Base-by-base conservation (phyloP, 371 early-diverging fungal species). In the Homolaphlyctis polyrhiza region DNA sequence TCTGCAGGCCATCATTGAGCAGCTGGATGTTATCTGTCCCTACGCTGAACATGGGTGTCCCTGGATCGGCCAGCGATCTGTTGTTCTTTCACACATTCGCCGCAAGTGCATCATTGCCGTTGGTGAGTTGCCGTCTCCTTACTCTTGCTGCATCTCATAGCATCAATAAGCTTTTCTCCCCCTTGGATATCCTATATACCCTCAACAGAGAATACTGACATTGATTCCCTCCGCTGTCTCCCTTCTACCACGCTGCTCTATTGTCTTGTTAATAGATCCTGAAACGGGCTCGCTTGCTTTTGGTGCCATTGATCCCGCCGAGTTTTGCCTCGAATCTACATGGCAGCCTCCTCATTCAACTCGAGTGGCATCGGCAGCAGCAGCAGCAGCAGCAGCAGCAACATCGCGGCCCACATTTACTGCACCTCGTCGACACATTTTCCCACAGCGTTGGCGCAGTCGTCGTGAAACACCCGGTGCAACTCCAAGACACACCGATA, bases 91-190 rank as follows among this genome's bases (percentile, higher is more conserved):
- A 2, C 66, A 66, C 48, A 25, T 65, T 8, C 21, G 21, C 27
- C 25, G 52, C 25, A 58, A 61, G 29, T 66, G 66, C 61, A 55
- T 61, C 43, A 54, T 66, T 33, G 61, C 66, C 21, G 6, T 61
- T 43, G 66, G 66, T 62, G 39, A 1, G 66, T 35, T 1, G 5
- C 45, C 45, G 25, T 51, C 29, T 2, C 32, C 47, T n/a, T n/a
- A n/a, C n/a, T n/a, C n/a, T n/a, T n/a, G n/a, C n/a, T n/a, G n/a
- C n/a, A n/a, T n/a, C n/a, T n/a, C n/a, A n/a, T n/a, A n/a, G n/a
- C n/a, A n/a, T n/a, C n/a, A n/a, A n/a, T n/a, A n/a, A n/a, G n/a
- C n/a, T n/a, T n/a, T n/a, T n/a, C n/a, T n/a, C n/a, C n/a, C n/a
- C n/a, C n/a, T n/a, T n/a, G n/a, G n/a, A n/a, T n/a, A n/a, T n/a